Evolutionary conservation across 305 asterid species (phyloP).

Genomic region (Rubia tinctorum): DNA sequence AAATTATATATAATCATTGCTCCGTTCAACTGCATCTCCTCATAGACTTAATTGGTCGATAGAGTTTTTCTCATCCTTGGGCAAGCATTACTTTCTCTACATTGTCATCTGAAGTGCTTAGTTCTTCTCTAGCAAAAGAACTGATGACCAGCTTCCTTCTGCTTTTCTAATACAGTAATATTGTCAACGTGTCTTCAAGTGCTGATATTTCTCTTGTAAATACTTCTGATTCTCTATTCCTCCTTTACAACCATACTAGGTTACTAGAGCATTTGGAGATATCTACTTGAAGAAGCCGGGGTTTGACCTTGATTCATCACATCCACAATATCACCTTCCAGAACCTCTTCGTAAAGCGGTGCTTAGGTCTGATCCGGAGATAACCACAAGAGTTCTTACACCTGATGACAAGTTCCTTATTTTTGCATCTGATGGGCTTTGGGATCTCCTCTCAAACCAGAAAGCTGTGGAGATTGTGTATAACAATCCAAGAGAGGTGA

Average conservation of each 20-base stretch:
- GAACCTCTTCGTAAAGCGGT: too few species aligned
- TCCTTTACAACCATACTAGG: slow-evolving; percentile 36
- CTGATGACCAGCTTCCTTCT: background rate
- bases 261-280: slow-evolving; percentile 94
- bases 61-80: too few species aligned
- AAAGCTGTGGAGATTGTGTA: slow-evolving; percentile 80
- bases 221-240: background rate
- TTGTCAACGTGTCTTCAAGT: background rate
- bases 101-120: background rate
- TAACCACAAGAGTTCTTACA: slow-evolving; percentile 40
- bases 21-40: too few species aligned
- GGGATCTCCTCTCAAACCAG: slow-evolving; percentile 76
- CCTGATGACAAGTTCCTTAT: slow-evolving; percentile 37
- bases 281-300: slow-evolving; percentile 74
- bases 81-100: too few species aligned
- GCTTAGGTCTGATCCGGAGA: slow-evolving; percentile 71
- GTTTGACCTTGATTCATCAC: slow-evolving; percentile 50
- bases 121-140: background rate
- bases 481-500: slow-evolving; percentile 56
- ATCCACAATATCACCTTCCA: too few species aligned
- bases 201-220: background rate
- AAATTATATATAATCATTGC: too few species aligned
- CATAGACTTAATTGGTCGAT: too few species aligned
- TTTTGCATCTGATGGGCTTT: slow-evolving; percentile 65
- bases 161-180: background rate